Evolutionary conservation across 108 stramenopile genomes (phyloP).

Genomic region (Cyclotella choctawhatcheeana): DNA sequence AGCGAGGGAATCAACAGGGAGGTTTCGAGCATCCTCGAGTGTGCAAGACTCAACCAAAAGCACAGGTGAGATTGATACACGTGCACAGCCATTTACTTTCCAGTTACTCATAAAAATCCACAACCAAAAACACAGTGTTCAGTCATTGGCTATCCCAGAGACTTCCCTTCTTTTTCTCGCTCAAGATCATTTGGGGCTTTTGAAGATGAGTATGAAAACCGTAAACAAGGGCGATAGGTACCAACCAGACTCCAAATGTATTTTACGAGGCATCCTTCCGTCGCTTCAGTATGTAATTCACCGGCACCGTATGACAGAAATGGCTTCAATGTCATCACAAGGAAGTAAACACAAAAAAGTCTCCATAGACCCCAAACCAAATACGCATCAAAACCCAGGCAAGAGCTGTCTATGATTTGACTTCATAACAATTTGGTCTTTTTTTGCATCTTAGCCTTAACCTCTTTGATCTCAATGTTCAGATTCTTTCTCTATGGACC

Average conservation of each 20-base stretch:
- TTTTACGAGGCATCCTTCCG: conserved; percentile 50
- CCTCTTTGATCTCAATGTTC: too few relatives aligned
- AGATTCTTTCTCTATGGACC: conserved; percentile 43
- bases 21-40: conserved; percentile 62
- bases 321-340: conserved; percentile 2
- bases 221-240: background rate
- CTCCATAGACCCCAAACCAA: conserved; percentile 42
- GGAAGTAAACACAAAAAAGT: conserved; percentile 22
- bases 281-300: conserved; percentile 46
- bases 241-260: conserved; percentile 21
- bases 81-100: too few relatives aligned
- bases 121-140: too few relatives aligned
- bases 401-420: background rate
- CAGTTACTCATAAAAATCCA: too few relatives aligned
- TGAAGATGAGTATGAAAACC: too few relatives aligned
- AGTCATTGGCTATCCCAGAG: conserved; percentile 84
- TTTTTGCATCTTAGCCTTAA: too few relatives aligned
- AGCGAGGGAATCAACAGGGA: conserved; percentile 77
- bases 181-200: conserved; percentile 39
- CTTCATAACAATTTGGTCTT: too few relatives aligned
- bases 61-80: too few relatives aligned
- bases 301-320: conserved; percentile 35
- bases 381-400: conserved; percentile 47
- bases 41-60: conserved; percentile 61
- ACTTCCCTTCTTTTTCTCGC: conserved; percentile 69